phyloP scores from a whole-genome alignment of 169 alveolate genomes.

The Eimeria necatrix region DNA sequence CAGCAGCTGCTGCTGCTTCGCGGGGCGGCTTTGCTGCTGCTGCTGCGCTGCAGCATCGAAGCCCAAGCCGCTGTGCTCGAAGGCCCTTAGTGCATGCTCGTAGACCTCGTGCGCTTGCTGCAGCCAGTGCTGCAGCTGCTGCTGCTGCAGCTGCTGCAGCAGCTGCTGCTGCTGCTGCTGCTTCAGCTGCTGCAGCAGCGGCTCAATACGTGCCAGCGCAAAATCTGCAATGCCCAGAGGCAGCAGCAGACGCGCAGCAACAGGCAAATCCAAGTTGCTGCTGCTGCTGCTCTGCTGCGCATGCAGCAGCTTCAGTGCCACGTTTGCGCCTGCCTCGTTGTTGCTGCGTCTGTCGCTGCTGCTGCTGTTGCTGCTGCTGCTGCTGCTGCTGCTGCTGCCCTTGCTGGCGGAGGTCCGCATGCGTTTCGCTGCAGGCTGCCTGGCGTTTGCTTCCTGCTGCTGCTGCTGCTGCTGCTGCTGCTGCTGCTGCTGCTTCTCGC shows the following conservation, averaged over 20 bases:
- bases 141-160: background rate
- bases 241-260: background rate
- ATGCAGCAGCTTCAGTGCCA: background rate
- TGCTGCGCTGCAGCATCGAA: too few relatives aligned
- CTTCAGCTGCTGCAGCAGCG: background rate
- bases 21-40: background rate
- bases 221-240: background rate
- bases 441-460: background rate
- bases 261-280: too few relatives aligned
- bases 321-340: background rate
- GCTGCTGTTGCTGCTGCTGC: background rate
- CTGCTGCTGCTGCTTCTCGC: background rate
- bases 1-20: background rate
- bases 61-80: background rate
- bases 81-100: slow-evolving; percentile 1
- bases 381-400: slow-evolving; percentile 47
- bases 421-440: background rate
- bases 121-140: background rate
- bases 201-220: background rate
- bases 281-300: slow-evolving; percentile 3
- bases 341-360: background rate
- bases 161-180: background rate
- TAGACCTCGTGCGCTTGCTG: background rate
- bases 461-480: background rate
- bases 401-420: background rate